These are phyloP conservation scores for Dunaliella sp. DNA, from an alignment of 139 green algal species.

Conservation along the genomic window DNA sequence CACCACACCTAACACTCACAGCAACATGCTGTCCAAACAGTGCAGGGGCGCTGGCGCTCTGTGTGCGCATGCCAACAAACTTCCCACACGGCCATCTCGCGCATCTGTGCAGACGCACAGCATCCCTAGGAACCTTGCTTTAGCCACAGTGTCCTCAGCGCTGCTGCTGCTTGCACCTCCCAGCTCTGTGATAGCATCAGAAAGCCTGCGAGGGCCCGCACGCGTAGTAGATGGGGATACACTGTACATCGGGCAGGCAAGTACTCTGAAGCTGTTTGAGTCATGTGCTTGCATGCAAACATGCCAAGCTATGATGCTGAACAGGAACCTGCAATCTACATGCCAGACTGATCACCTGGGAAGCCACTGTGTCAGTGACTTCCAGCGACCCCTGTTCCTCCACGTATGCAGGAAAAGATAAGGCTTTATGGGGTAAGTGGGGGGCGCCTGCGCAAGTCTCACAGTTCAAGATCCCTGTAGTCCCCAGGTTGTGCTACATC, in stretches of 20 bases:
- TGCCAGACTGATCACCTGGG: not conserved
- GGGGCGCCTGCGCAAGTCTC: not conserved
- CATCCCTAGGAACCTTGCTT: too few species aligned
- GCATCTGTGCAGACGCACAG: too few species aligned
- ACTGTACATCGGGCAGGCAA: conserved; percentile 35
- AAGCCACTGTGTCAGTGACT: too few species aligned
- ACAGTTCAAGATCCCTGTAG: not conserved
- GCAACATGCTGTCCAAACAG: not conserved
- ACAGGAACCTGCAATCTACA: not conserved
- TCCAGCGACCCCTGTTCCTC: not conserved
- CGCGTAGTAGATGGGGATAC: conserved; percentile 44
- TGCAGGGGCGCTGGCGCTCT: not conserved
- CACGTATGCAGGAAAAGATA: conserved; percentile 17
- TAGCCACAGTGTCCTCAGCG: not conserved
- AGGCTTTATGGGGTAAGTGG: conserved; percentile 57
- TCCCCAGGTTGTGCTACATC: too few species aligned
- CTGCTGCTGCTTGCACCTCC: not conserved
- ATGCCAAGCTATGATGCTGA: not conserved
- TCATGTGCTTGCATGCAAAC: not conserved
- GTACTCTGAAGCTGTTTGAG: not conserved
- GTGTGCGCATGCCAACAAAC: not conserved
- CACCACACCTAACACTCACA: too few species aligned
- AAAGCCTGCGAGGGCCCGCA: conserved; percentile 17
- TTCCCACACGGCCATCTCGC: too few species aligned
- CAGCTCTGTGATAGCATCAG: not conserved